A percentile compares a stretch with the other conserved stretches of the same genome.
Conservation (phyloP, 176 grass and related monocot genomes). For the Musa itinerans region DNA sequence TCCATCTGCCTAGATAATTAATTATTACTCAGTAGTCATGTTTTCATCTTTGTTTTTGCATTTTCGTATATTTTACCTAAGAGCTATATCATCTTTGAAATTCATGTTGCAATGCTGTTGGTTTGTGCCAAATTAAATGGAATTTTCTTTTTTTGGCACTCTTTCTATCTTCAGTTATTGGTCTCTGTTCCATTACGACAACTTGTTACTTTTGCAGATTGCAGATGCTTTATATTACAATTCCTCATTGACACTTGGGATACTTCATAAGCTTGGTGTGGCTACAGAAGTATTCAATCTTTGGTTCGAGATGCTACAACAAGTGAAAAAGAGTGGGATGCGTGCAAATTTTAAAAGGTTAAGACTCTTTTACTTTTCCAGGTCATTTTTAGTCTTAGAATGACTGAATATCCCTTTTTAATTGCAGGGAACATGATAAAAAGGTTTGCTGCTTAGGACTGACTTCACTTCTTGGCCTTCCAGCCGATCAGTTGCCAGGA, state of each 20-base stretch:
- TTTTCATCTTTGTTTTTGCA: not conserved
- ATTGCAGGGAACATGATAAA: slow-evolving; percentile 81
- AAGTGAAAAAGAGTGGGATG: slow-evolving; percentile 63
- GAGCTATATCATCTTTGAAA: not conserved
- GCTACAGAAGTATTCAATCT: slow-evolving; percentile 61
- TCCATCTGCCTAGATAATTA: not conserved
- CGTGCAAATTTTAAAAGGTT: slow-evolving; percentile 75
- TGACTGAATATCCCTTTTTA: slow-evolving; percentile 9
- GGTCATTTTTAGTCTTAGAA: not conserved
- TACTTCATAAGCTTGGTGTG: slow-evolving; percentile 61
- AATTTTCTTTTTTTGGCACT: not conserved
- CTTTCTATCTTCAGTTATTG: not conserved
- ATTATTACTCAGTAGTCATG: not conserved
- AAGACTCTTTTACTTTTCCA: not conserved
- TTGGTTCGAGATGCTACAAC: slow-evolving; percentile 79
- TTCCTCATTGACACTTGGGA: slow-evolving; percentile 54
- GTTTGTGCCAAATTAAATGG: not conserved
- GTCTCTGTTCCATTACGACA: not conserved
- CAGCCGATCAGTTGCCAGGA: slow-evolving; percentile 71
- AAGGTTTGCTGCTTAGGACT: slow-evolving; percentile 75
- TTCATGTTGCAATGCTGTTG: not conserved
- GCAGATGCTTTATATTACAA: slow-evolving; percentile 84
- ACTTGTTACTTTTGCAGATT: slow-evolving; percentile 34
- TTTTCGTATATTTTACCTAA: not conserved
- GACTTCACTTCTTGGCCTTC: slow-evolving; percentile 74